Evolutionary conservation across 148 eudicot genomes (phyloP), one percentile per base, ranked within the genome.

Genomic region (Cornus florida): DNA sequence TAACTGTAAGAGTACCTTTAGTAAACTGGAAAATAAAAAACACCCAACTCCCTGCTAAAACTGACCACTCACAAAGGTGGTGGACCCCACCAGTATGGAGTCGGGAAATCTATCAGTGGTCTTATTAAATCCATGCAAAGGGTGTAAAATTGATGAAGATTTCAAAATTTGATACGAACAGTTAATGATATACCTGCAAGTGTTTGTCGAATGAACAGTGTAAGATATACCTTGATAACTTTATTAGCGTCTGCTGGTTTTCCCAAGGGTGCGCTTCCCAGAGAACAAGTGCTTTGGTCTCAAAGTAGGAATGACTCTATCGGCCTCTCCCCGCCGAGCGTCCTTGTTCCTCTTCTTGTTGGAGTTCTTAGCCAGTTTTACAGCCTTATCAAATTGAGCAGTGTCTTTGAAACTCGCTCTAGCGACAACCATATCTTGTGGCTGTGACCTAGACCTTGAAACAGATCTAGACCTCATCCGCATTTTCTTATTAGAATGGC

Each of bases 351-450:
- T 86, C 81, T 92, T 89, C 72, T 67, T 83, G 43, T 31, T 28
- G 38, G 92, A 87, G 12, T 80, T 71, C 73, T 72, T 72, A 41
- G 89, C 82, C 72, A 87, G 68, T 72, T 84, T 81, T 35, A 92
- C 78, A n/a, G 97, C 97, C 85, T 89, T 90, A 62, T 72, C 43
- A 71, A 89, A 89, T 87, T 90, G 93, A 23, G 75, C 67, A 3
- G 88, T 75, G 77, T 92, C 97, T 77, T 70, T 92, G 28, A 84
- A 67, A 5, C 97, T 94, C 84, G 89, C 97, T 67, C 97, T 94
- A 0, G 92, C 92, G 17, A 90, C 79, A 16, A 90, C 82, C 81
- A 87, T 92, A 64, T 69, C 50, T 9, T 86, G 90, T 14, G 94
- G 91, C 22, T 92, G 81, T 17, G 94, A 90, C 81, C 81, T 81